These are phyloP conservation scores for Xylaria sp. DNA, from an alignment of 2,329 filamentous ascomycete species.

Conservation along the genomic window DNA sequence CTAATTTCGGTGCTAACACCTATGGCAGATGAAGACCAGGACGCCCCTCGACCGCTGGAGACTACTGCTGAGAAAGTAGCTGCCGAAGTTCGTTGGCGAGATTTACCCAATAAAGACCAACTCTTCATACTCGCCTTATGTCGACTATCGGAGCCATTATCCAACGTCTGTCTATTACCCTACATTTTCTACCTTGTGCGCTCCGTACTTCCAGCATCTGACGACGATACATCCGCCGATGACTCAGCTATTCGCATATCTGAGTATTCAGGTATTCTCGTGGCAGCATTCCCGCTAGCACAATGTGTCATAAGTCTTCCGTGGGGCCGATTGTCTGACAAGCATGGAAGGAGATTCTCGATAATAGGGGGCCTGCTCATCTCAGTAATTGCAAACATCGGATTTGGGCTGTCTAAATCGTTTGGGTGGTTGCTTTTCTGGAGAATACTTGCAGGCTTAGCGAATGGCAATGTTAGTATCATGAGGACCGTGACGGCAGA, in stretches of 20 bases:
- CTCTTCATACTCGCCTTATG: conserved; percentile 51
- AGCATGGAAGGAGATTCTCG: conserved; percentile 68
- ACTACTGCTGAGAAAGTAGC: conserved; percentile 11
- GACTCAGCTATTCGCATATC: conserved; percentile 66
- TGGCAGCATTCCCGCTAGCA: conserved; percentile 73
- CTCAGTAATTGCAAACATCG: conserved; percentile 70
- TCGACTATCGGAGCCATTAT: conserved; percentile 69
- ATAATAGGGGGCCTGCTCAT: conserved; percentile 72
- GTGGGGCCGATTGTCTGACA: conserved; percentile 72
- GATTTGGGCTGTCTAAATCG: conserved; percentile 73
- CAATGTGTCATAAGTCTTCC: conserved; percentile 76
- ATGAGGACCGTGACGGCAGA: conserved; percentile 80
- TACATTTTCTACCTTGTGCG: conserved; percentile 80
- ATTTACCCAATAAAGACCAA: conserved; percentile 53
- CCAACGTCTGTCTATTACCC: conserved; percentile 71
- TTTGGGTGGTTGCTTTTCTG: conserved; percentile 68
- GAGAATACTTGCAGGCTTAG: conserved; percentile 68
- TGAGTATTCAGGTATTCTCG: conserved; percentile 73
- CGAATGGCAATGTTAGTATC: conserved; percentile 79
- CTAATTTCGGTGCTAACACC: background rate
- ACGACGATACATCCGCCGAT: conserved; percentile 51
- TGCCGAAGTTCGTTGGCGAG: conserved; percentile 45
- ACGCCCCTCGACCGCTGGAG: conserved; percentile 19
- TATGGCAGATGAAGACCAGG: conserved; percentile 11
- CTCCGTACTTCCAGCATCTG: conserved; percentile 61